Evolutionary conservation across 208 protist species (phyloP).

Genomic region (Leishmania tropica): DNA sequence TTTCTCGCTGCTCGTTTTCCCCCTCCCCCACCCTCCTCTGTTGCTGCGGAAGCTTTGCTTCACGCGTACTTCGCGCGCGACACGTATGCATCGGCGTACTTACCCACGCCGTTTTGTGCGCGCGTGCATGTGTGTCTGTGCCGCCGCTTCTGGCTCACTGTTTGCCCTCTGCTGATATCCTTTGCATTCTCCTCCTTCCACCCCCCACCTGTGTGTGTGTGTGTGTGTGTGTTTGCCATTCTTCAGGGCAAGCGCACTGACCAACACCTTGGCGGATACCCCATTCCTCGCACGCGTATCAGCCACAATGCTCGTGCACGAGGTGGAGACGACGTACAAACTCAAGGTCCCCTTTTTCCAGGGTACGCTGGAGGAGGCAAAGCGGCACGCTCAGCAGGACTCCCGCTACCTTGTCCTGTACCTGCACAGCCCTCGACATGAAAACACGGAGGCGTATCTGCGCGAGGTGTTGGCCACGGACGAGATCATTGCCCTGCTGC

Average conservation of each 20-base stretch:
- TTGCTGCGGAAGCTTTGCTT: neutral
- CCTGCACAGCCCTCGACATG: conserved; percentile 79
- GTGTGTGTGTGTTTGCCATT: neutral
- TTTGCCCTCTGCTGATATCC: neutral
- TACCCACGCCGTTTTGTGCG: neutral
- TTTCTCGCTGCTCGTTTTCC: neutral
- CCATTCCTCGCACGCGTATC: neutral
- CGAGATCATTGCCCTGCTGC: conserved; percentile 45
- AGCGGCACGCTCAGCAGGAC: conserved; percentile 41
- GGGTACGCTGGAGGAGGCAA: conserved; percentile 65
- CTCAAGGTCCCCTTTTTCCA: conserved; percentile 58
- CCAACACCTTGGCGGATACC: neutral
- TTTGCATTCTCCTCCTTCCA: neutral
- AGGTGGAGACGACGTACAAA: conserved; percentile 43
- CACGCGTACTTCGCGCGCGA: neutral
- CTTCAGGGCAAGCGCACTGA: neutral
- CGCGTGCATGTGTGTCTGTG: neutral
- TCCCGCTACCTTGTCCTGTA: conserved; percentile 75
- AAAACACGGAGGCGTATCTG: conserved; percentile 67
- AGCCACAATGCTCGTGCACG: conserved; percentile 23
- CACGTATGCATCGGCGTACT: neutral
- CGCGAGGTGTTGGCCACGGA: conserved; percentile 51
- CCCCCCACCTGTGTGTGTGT: neutral
- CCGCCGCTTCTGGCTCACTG: too few relatives aligned
- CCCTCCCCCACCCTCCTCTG: neutral